Evolutionary conservation across 805 yeast species (phyloP).

Genomic region (Pichia scutulata): DNA sequence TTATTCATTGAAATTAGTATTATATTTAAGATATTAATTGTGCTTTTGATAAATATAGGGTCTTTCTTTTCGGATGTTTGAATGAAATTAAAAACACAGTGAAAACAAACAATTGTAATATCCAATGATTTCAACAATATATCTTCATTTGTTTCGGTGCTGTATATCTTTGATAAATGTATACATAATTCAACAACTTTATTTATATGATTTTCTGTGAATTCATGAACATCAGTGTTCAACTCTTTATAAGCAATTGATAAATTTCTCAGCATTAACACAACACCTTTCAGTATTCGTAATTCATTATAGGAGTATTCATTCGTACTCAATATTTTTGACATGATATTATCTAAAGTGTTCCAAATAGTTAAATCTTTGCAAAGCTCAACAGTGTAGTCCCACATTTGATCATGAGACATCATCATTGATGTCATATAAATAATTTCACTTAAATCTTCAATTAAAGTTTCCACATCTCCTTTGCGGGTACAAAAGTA

Average conservation of each 20-base stretch:
- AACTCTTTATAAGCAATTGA: not conserved
- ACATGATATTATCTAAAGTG: not conserved
- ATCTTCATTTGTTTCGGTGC: not conserved
- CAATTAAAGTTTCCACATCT: not conserved
- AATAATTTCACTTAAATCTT: slow-evolving; percentile 4
- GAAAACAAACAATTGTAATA: slow-evolving; percentile 8
- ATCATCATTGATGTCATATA: slow-evolving; percentile 8
- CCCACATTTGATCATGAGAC: slow-evolving; percentile 7
- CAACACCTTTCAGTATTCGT: slow-evolving; percentile 3
- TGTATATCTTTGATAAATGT: not conserved
- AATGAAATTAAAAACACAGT: slow-evolving; percentile 6
- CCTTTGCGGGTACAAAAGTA: not conserved
- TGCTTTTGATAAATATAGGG: not conserved
- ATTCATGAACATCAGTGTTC: not conserved
- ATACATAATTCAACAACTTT: not conserved
- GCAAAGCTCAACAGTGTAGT: not conserved
- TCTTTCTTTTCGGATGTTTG: not conserved
- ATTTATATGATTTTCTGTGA: not conserved
- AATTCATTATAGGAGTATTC: not conserved
- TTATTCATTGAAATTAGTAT: not conserved
- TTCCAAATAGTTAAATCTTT: not conserved
- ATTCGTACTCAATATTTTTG: not conserved
- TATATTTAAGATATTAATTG: not conserved
- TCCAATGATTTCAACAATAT: slow-evolving; percentile 1
- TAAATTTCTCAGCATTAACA: slow-evolving; percentile 5